Percentiles rank a stretch among this genome's conserved stretches.
These are phyloP conservation scores for Polymyxa betae DNA, from an alignment of 208 protist species.

Conservation along the genomic window DNA sequence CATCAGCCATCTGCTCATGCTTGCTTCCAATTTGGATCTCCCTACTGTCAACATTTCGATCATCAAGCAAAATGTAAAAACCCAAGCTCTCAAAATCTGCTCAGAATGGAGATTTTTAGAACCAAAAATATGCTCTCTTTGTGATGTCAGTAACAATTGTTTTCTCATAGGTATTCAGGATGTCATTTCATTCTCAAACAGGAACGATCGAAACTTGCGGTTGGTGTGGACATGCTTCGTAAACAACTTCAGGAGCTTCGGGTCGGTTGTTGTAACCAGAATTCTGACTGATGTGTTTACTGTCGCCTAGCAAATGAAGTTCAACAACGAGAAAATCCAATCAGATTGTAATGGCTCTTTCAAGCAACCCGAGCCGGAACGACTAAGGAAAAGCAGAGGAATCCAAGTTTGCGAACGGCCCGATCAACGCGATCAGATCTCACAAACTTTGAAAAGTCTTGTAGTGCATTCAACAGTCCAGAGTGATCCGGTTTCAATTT, in stretches of 20 bases:
- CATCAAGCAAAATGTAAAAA: not conserved
- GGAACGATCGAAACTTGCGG: conserved; percentile 1
- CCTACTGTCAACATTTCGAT: too few species aligned
- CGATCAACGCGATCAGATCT: too few species aligned
- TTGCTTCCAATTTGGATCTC: not conserved
- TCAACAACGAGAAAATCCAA: too few species aligned
- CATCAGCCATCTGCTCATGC: not conserved
- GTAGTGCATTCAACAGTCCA: too few species aligned
- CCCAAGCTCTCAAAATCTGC: not conserved
- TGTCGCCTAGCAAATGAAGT: not conserved
- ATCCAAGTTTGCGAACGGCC: too few species aligned
- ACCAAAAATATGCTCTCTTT: conserved; percentile 25
- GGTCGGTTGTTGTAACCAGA: too few species aligned
- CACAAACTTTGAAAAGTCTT: too few species aligned
- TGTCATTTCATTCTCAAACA: not conserved
- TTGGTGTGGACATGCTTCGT: conserved; percentile 8
- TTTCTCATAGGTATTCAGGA: not conserved
- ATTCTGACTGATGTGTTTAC: too few species aligned
- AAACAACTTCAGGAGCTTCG: not conserved
- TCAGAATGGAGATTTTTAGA: not conserved
- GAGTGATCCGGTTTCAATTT: too few species aligned
- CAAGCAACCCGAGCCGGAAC: too few species aligned
- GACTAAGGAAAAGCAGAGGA: too few species aligned
- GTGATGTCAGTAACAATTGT: not conserved
- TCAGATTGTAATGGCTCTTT: too few species aligned